Evolutionary conservation across 2,329 filamentous ascomycete genomes (phyloP).

Genomic region (Fusarium mexicanum): DNA sequence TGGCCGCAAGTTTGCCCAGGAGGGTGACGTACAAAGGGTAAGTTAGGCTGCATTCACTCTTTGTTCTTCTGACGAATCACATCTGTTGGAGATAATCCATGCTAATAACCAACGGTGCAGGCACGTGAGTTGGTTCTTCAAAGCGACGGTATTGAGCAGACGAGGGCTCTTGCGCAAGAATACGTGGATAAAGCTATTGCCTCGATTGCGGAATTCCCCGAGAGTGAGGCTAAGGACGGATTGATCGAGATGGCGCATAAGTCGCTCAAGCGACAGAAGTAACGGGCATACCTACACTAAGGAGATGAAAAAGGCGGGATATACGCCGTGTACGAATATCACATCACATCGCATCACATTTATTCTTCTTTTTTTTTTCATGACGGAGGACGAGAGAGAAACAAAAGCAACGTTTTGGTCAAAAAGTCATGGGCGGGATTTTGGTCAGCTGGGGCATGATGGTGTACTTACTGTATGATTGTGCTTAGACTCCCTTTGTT

Average conservation of each 20-base stretch:
- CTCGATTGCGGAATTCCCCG: conserved; percentile 85
- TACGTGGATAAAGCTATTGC: conserved; percentile 89
- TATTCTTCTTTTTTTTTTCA: conserved; percentile 21
- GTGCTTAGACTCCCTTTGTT: conserved; percentile 20
- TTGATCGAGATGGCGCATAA: conserved; percentile 94
- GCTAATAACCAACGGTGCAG: conserved; percentile 57
- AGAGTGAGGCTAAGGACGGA: conserved; percentile 93
- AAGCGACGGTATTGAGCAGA: conserved; percentile 92
- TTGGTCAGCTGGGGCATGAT: conserved; percentile 17
- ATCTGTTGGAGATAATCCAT: conserved; percentile 25
- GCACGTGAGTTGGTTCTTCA: conserved; percentile 85
- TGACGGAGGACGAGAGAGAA: background rate
- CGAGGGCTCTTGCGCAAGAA: conserved; percentile 86
- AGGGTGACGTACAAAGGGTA: conserved; percentile 88
- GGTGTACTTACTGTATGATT: conserved; percentile 38
- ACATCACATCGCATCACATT: conserved; percentile 19
- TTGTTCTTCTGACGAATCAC: conserved; percentile 24
- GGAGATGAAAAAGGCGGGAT: conserved; percentile 8
- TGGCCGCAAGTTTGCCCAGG: conserved; percentile 84
- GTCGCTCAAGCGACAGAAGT: conserved; percentile 89
- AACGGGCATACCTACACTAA: conserved; percentile 33
- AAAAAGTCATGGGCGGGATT: background rate
- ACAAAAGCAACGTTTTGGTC: background rate
- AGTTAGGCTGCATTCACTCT: conserved; percentile 45
- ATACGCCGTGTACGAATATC: conserved; percentile 36